Evolutionary conservation across 208 protist species (phyloP).

Genomic region (Endotrypanum monterogeii): DNA sequence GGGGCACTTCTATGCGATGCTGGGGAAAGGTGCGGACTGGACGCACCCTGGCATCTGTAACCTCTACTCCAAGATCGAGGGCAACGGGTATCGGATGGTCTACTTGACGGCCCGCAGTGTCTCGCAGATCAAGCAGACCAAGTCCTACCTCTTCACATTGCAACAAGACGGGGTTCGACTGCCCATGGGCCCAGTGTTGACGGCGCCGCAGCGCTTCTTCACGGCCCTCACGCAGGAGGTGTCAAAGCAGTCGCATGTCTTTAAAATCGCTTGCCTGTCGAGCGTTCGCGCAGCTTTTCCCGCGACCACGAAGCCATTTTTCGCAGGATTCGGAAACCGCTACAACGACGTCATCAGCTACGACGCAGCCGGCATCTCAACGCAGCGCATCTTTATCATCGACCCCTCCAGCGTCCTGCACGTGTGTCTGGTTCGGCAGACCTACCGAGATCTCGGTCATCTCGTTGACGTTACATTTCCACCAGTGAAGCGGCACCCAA

Average conservation of each 20-base stretch:
- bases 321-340: slow-evolving; percentile 93
- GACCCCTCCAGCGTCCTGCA: slow-evolving; percentile 77
- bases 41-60: slow-evolving; percentile 94
- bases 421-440: slow-evolving; percentile 74
- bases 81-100: slow-evolving; percentile 96
- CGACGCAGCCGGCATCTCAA: slow-evolving; percentile 70
- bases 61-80: slow-evolving; percentile 93
- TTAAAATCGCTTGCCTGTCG: slow-evolving; percentile 89
- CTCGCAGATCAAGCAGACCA: slow-evolving; percentile 84
- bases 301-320: slow-evolving; percentile 71
- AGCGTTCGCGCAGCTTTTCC: slow-evolving; percentile 81
- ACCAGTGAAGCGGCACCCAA: slow-evolving; percentile 28
- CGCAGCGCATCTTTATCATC: slow-evolving; percentile 89
- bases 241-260: slow-evolving; percentile 86
- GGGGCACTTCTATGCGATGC: slow-evolving; percentile 93
- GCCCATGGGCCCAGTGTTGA: slow-evolving; percentile 88
- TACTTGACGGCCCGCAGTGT: slow-evolving; percentile 92
- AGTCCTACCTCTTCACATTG: slow-evolving; percentile 81
- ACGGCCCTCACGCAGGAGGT: slow-evolving; percentile 90
- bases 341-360: slow-evolving; percentile 91
- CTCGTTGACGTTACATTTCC: slow-evolving; percentile 89
- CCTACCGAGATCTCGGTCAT: slow-evolving; percentile 77
- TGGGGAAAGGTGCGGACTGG: slow-evolving; percentile 93
- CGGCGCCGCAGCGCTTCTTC: slow-evolving; percentile 87
- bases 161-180: slow-evolving; percentile 77